These are phyloP conservation scores for Fusarium domesticum DNA, from an alignment of 2,329 filamentous ascomycete species.

Conservation along the genomic window DNA sequence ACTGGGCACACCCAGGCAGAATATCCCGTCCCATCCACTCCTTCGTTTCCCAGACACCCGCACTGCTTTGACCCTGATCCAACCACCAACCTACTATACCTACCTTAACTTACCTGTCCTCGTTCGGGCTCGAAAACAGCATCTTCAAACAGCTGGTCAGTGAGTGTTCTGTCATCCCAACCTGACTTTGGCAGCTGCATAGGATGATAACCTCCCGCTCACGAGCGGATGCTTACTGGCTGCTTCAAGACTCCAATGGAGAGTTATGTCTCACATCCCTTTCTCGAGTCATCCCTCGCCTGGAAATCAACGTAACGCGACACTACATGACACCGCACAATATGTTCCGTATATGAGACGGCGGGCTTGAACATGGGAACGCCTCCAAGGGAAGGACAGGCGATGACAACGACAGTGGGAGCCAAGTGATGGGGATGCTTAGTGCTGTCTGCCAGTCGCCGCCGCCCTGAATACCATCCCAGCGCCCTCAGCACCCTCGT, in stretches of 20 bases:
- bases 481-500: conserved; percentile 16
- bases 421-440: conserved; percentile 12
- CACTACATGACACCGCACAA: conserved; percentile 5
- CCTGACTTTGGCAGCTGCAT: background rate
- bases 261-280: background rate
- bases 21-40: no score
- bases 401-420: conserved; percentile 9
- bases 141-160: background rate
- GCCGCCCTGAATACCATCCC: conserved; percentile 22
- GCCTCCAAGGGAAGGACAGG: no score
- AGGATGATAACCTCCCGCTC: no score
- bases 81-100: no score
- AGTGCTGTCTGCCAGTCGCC: conserved; percentile 12
- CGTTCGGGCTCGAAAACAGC: conserved; percentile 11
- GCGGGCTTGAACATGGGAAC: no score
- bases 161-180: background rate
- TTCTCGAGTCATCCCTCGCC: conserved; percentile 3
- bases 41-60: no score
- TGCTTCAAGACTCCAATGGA: background rate
- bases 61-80: conserved; percentile 9
- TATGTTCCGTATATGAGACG: background rate
- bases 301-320: conserved; percentile 1
- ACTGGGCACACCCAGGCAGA: conserved; percentile 1
- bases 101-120: no score
- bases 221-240: no score